These are phyloP conservation scores for Dioscorea dumetorum DNA, from an alignment of 106 monocot genomes.

Conservation along the genomic window DNA sequence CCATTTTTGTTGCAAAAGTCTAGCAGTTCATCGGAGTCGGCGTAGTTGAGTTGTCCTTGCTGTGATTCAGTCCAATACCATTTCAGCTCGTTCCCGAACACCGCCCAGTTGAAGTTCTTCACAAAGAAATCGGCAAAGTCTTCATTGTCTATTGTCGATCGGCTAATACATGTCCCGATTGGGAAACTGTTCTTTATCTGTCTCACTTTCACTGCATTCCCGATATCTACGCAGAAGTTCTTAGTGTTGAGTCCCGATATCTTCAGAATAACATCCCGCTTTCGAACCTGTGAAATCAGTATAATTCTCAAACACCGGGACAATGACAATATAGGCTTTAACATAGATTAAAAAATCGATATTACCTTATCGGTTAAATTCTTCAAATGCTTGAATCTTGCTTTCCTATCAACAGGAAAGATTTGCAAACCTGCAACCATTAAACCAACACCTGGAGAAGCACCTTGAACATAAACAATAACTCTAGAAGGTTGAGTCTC, in stretches of 20 bases:
- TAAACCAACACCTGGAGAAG: slow-evolving; percentile 62
- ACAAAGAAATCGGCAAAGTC: slow-evolving; percentile 70
- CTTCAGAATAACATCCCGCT: slow-evolving; percentile 80
- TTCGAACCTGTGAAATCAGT: slow-evolving; percentile 49
- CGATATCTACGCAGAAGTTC: neutral
- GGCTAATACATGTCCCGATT: slow-evolving; percentile 64
- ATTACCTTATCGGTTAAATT: slow-evolving; percentile 71
- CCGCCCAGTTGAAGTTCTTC: slow-evolving; percentile 81
- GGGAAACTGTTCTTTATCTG: slow-evolving; percentile 77
- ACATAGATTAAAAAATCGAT: no score
- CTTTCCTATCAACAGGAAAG: slow-evolving; percentile 73
- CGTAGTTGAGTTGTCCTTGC: slow-evolving; percentile 63
- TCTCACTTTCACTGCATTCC: slow-evolving; percentile 37
- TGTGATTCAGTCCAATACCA: slow-evolving; percentile 80
- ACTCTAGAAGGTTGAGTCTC: slow-evolving; percentile 59
- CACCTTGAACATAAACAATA: slow-evolving; percentile 73
- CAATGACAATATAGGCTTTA: neutral
- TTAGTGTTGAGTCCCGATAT: slow-evolving; percentile 22
- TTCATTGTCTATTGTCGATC: slow-evolving; percentile 83
- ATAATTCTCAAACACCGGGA: no score
- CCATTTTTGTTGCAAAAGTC: slow-evolving; percentile 43
- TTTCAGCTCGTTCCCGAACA: slow-evolving; percentile 85
- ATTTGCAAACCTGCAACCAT: slow-evolving; percentile 85
- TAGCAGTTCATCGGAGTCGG: slow-evolving; percentile 55
- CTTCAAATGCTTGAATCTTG: slow-evolving; percentile 59